Percentiles rank a stretch among this genome's conserved stretches.
These are phyloP conservation scores for Entoloma clypeatum DNA, from an alignment of 1,284 basidiomycete genomes.

Conservation along the genomic window DNA sequence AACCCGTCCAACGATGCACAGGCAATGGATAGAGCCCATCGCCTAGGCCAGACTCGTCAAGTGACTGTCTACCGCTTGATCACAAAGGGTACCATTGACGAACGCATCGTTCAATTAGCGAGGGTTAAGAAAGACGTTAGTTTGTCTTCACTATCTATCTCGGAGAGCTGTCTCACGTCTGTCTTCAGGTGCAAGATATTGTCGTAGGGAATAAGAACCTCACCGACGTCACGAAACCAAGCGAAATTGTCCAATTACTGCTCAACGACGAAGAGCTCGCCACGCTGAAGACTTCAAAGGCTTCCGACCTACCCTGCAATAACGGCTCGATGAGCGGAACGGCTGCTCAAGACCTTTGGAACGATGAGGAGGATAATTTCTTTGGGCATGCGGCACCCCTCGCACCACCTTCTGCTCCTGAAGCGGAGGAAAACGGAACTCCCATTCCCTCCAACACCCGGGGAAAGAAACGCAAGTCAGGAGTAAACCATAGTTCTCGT, in stretches of 20 bases:
- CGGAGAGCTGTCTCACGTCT: slow-evolving; percentile 12
- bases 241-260: slow-evolving; percentile 94
- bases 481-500: slow-evolving; percentile 34
- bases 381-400: slow-evolving; percentile 52
- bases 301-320: slow-evolving; percentile 37
- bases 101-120: slow-evolving; percentile 94
- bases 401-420: slow-evolving; percentile 23
- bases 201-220: slow-evolving; percentile 97
- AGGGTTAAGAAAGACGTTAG: slow-evolving; percentile 93
- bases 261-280: slow-evolving; percentile 92
- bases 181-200: slow-evolving; percentile 89
- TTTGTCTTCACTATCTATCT: slow-evolving; percentile 12
- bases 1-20: slow-evolving; percentile 99
- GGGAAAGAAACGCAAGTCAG: slow-evolving; percentile 44
- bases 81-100: slow-evolving; percentile 96
- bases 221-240: slow-evolving; percentile 88
- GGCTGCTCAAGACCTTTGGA: slow-evolving; percentile 68
- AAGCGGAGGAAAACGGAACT: slow-evolving; percentile 35
- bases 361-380: slow-evolving; percentile 81
- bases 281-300: slow-evolving; percentile 45
- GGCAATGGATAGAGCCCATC: slow-evolving; percentile 99
- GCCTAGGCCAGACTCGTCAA: slow-evolving; percentile 97
- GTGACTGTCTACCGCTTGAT: slow-evolving; percentile 98
- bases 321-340: slow-evolving; percentile 28
- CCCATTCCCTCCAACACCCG: slow-evolving; percentile 28